These are phyloP conservation scores for Heliosperma pusillum DNA, from an alignment of 148 eudicot species.

Conservation along the genomic window DNA sequence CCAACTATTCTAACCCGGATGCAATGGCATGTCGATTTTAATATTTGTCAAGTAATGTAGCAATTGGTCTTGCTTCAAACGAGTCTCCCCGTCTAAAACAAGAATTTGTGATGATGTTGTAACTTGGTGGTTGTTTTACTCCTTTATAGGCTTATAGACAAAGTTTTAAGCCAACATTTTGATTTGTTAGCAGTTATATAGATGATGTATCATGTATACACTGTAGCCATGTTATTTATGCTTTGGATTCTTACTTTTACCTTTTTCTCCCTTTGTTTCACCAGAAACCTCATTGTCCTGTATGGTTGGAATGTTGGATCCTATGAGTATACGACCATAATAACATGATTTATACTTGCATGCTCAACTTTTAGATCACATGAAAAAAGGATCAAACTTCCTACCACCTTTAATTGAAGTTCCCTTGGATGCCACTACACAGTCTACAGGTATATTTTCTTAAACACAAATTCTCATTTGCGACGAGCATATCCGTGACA, in stretches of 20 bases:
- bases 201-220: not conserved
- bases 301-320: constrained; percentile 20
- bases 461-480: too few species aligned
- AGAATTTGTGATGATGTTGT: too few species aligned
- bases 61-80: too few species aligned
- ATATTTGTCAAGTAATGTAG: too few species aligned
- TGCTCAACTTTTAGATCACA: constrained; percentile 26
- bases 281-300: constrained; percentile 25
- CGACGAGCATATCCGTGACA: too few species aligned
- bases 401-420: not conserved
- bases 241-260: constrained; percentile 35
- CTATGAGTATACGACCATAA: constrained; percentile 21
- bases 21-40: too few species aligned
- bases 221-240: constrained; percentile 16
- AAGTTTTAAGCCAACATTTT: too few species aligned
- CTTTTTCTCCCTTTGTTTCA: constrained; percentile 12
- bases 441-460: constrained; percentile 7
- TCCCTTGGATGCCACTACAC: constrained; percentile 32
- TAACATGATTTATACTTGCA: constrained; percentile 28
- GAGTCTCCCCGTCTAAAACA: too few species aligned
- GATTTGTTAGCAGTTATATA: too few species aligned
- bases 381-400: not conserved
- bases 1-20: too few species aligned
- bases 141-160: too few species aligned
- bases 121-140: too few species aligned